Conservation (phyloP, 352 stramenopile species). For the Elongisporangium prolatum region DNA sequence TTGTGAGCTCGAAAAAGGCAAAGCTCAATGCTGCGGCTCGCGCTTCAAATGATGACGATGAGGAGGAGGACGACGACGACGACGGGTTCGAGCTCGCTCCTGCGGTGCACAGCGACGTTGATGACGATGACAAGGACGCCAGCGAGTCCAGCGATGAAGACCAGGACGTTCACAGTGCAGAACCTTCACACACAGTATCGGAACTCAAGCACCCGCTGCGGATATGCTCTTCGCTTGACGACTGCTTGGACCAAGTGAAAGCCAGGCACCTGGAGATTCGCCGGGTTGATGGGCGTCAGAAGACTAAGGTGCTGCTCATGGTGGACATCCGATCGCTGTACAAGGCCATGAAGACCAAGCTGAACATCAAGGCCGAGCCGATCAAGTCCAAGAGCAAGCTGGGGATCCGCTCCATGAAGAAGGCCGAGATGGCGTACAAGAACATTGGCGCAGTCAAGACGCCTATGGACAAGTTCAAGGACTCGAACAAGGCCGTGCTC, state of each 20-base stretch:
- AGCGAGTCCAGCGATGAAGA: slow-evolving; percentile 13
- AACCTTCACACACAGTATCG: slow-evolving; percentile 3
- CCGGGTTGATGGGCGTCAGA: slow-evolving; percentile 50
- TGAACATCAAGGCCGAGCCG: slow-evolving; percentile 48
- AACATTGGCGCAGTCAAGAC: slow-evolving; percentile 68
- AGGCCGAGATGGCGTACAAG: slow-evolving; percentile 46
- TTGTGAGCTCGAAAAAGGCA: slow-evolving; percentile 33
- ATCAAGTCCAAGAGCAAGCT: slow-evolving; percentile 50
- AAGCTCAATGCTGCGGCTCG: slow-evolving; percentile 24
- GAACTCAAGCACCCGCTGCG: slow-evolving; percentile 27
- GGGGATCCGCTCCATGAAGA: slow-evolving; percentile 57
- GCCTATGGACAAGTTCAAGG: slow-evolving; percentile 60
- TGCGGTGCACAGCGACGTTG: slow-evolving; percentile 1
- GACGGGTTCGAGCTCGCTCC: slow-evolving; percentile 11
- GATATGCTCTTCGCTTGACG: slow-evolving; percentile 44
- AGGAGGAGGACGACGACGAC: slow-evolving; percentile 12
- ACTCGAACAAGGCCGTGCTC: slow-evolving; percentile 53
- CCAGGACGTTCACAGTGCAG: slow-evolving; percentile 10
- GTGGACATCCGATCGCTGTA: slow-evolving; percentile 44
- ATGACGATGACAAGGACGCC: slow-evolving; percentile 18
- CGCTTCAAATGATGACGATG: slow-evolving; percentile 12
- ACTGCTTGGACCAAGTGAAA: slow-evolving; percentile 32
- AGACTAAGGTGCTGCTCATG: slow-evolving; percentile 62
- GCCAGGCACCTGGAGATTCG: slow-evolving; percentile 50
- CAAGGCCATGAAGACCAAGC: slow-evolving; percentile 57